A percentile compares a stretch with the other conserved stretches of the same genome.
These are phyloP conservation scores for Aureobasidium subglaciale DNA, from an alignment of 2,329 filamentous ascomycete genomes.

Conservation along the genomic window DNA sequence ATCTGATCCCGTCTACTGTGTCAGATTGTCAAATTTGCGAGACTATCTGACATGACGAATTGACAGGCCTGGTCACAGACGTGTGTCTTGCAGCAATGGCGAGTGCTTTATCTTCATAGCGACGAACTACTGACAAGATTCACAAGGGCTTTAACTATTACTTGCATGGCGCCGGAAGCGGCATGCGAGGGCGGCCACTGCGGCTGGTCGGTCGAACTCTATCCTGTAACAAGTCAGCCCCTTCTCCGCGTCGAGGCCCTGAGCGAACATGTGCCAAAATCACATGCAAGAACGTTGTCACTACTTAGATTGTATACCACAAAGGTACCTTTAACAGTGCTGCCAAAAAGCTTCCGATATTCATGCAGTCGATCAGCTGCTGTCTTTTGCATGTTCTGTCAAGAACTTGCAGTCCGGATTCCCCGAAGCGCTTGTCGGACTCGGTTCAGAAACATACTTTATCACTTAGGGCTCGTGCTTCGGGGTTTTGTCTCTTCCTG, in stretches of 20 bases:
- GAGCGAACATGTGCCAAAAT: constrained; percentile 11
- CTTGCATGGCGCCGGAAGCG: constrained; percentile 7
- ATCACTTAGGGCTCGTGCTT: constrained; percentile 9
- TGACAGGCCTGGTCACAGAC: neutral
- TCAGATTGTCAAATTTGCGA: neutral
- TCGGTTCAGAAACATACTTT: constrained; percentile 11
- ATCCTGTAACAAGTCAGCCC: neutral
- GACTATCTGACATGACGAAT: neutral
- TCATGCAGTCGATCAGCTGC: constrained; percentile 5
- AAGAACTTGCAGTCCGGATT: neutral
- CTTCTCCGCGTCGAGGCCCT: constrained; percentile 13
- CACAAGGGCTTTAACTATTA: constrained; percentile 7
- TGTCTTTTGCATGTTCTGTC: neutral
- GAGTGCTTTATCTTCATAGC: neutral
- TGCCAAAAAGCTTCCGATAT: neutral
- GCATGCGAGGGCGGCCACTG: constrained; percentile 12
- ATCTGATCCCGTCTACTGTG: neutral
- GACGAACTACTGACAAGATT: neutral
- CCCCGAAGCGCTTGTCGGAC: neutral
- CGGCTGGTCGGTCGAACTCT: constrained; percentile 13
- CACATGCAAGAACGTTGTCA: constrained; percentile 8
- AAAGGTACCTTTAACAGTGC: neutral
- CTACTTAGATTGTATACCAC: constrained; percentile 3
- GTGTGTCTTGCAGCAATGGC: neutral
- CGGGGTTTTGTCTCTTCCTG: neutral